Evolutionary conservation across 2,329 filamentous ascomycete species (phyloP), one percentile per base, ranked within the genome.

Genomic region (Nakataea oryzae): DNA sequence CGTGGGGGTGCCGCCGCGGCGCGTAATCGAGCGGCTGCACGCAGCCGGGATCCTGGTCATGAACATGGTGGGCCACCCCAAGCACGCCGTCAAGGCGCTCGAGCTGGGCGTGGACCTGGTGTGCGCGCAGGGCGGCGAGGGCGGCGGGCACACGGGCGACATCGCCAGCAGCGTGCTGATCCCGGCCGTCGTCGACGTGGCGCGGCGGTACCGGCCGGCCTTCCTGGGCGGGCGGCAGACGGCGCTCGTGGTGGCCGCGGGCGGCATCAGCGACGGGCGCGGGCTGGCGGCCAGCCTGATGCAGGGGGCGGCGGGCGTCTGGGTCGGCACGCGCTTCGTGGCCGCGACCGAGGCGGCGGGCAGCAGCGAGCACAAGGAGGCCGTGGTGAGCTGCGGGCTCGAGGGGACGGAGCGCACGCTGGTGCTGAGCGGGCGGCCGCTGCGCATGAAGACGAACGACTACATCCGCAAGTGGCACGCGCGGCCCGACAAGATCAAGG

Each of bases 11-110:
- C 93, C 93, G 21, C 91, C 93, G 0, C 78, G 79, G 57, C 74
- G 79, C 63, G 85, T 93, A 5, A 88, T 97, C 63, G 86, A 90
- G 67, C 78, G 86, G 57, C 79, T 97, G 57, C 93, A 97, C 71
- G 80, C 81, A 11, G 88, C 89, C 0, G 90, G 89, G 0, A 89
- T 97, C 54, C 72, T 96, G 63, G 81, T 97, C 47, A 97, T 97
- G 92, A 97, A 97, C 74, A 97, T 97, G 93, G 92, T 97, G 26
- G 93, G 93, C 0, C 90, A 93, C 69, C 93, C 93, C 2, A 91
- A 89, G 72, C 93, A 97, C 73, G 93, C 93, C 0, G 84, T 88
- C 72, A 97, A 97, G 77, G 93, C 93, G 2, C 79, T 97, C 4
- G 85, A 91, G 59, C 84, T 88, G 0, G 93, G 93, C 56, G 91